Evolutionary conservation across 2,329 filamentous ascomycete genomes (phyloP).

Genomic region (Aciculosporium take): DNA sequence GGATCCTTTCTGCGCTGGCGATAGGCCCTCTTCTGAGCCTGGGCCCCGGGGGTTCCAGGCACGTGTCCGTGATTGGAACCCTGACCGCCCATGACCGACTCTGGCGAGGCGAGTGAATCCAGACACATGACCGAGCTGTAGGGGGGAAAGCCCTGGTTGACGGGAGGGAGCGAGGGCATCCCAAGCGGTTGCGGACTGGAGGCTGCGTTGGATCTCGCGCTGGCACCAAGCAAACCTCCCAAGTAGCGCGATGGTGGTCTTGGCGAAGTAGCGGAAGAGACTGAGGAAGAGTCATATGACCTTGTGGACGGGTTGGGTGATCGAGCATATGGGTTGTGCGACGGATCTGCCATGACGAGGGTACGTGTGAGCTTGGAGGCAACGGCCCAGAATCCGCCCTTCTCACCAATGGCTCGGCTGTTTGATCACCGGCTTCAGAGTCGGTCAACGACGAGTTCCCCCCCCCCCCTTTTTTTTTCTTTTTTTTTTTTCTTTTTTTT

Average conservation of each 20-base stretch:
- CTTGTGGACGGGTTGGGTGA: conserved; percentile 47
- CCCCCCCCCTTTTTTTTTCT: too few relatives aligned
- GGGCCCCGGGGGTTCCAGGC: conserved; percentile 29
- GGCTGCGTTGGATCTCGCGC: conserved; percentile 33
- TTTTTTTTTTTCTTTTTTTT: too few relatives aligned
- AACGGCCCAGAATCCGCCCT: neutral
- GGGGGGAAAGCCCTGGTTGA: conserved; percentile 35
- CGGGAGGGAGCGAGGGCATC: conserved; percentile 35
- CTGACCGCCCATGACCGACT: conserved; percentile 42
- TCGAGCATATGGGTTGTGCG: conserved; percentile 44
- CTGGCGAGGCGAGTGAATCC: conserved; percentile 45
- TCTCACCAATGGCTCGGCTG: neutral
- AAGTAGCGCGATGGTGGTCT: conserved; percentile 38
- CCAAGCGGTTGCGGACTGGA: conserved; percentile 39
- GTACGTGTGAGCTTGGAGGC: neutral
- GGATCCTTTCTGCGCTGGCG: conserved; percentile 90
- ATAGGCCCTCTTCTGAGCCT: conserved; percentile 84
- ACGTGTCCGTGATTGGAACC: conserved; percentile 23
- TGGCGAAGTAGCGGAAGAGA: conserved; percentile 47
- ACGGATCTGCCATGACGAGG: conserved; percentile 34
- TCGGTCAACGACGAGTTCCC: too few relatives aligned
- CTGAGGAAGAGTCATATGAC: conserved; percentile 51
- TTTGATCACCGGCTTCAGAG: neutral
- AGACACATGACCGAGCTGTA: conserved; percentile 41
- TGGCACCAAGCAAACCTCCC: conserved; percentile 36